Evolutionary conservation across 225 moss, liverwort and hornwort genomes (phyloP).

Genomic region (Antitrichia curtipendula): DNA sequence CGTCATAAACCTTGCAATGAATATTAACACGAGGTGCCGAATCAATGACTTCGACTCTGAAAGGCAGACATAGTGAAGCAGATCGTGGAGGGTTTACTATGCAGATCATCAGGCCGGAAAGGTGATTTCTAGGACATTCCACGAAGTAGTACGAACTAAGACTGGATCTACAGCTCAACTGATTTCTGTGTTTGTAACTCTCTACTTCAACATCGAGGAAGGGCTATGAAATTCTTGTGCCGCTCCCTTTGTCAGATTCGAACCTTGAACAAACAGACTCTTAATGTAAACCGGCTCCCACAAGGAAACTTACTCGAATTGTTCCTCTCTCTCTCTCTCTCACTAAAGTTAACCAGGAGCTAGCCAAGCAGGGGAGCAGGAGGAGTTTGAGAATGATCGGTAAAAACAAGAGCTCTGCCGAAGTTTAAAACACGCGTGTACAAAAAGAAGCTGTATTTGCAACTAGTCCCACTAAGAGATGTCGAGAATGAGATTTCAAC

Average conservation of each 20-base stretch:
- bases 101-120: constrained; percentile 14
- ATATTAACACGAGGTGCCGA: not conserved
- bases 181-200: not conserved
- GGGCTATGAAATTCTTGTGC: not conserved
- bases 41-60: not conserved
- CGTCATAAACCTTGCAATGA: not conserved
- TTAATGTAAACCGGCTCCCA: not conserved
- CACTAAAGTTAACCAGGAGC: not conserved
- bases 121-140: not conserved
- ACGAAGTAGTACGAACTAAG: not conserved
- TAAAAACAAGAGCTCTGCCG: not conserved
- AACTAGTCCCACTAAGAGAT: not conserved
- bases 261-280: not conserved
- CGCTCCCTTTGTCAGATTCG: not conserved
- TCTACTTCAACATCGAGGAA: not conserved
- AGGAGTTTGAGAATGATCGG: not conserved
- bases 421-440: not conserved
- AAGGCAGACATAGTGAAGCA: not conserved
- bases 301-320: no score
- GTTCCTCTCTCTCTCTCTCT: not conserved
- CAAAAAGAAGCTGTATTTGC: not conserved
- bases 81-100: not conserved
- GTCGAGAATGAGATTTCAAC: not conserved
- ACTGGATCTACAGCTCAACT: not conserved
- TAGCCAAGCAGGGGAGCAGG: not conserved